Evolutionary conservation across 768 basidiomycete species (phyloP), one percentile per base, ranked within the genome.

Genomic region (Russula vinacea): DNA sequence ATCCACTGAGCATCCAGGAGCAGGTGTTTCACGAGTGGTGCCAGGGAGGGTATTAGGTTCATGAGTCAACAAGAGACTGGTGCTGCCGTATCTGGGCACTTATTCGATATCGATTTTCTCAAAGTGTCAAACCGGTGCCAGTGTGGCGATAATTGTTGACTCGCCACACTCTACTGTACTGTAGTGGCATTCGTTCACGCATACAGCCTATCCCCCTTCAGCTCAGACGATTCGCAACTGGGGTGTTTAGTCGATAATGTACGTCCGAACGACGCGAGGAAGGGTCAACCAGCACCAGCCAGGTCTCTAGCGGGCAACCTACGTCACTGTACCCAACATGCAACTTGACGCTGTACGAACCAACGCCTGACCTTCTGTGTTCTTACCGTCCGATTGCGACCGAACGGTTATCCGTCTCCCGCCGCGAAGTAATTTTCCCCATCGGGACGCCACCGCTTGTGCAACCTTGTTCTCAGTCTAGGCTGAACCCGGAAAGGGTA

Each of bases 21-120:
- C 14, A n/a, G 10, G 35, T 56, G 35, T 56, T 55, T 55, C 44
- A 62, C 29, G 26, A 24, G 17, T 40, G 42, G 29, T n/a, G 60
- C 35, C 4, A 3, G 44, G n/a, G 53, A 3, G 44, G n/a, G 53
- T 8, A 19, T 35, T 39, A 9, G 24, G 24, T 19, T 47, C n/a
- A 9, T 24, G 51, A 45, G 52, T 10, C 45, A 49, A 56, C 14
- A 26, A 56, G 9, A 19, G 19, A 7, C 52, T 7, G 19, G 8
- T 19, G 24, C 39, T 29, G 26, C 17, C 39, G 17, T 26, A 56
- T 42, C 39, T 22, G 39, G 52, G 35, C 33, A n/a, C 33, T 2
- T n/a, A 11, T 49, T 24, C 24, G 51, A 5, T 50, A 29, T 50
- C 4, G n/a, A 45, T 40, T 40, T 40, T 40, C 44, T 11, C 44